Percentiles rank a stretch among this genome's conserved stretches.
These are phyloP conservation scores for Metschnikowia borealis DNA, from an alignment of 805 yeast genomes.

Conservation along the genomic window DNA sequence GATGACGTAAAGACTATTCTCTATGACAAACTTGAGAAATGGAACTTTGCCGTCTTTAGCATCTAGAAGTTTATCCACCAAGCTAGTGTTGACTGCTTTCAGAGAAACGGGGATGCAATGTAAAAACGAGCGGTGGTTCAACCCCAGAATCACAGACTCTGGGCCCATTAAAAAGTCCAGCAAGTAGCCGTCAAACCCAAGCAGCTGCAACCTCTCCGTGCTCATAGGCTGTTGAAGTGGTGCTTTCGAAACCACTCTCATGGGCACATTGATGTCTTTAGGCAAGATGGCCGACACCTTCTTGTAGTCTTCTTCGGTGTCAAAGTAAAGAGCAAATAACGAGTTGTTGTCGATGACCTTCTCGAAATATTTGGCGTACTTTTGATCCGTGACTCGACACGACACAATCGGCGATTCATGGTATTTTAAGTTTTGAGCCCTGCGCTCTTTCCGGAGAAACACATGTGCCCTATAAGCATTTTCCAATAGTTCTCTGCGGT, in stretches of 20 bases:
- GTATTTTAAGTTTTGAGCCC: conserved; percentile 39
- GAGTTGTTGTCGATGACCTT: conserved; percentile 52
- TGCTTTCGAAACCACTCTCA: conserved; percentile 43
- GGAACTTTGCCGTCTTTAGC: conserved; percentile 36
- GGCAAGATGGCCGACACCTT: conserved; percentile 37
- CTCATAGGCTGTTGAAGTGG: conserved; percentile 17
- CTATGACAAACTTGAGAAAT: conserved; percentile 59
- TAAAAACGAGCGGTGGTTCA: conserved; percentile 50
- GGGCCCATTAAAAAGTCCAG: conserved; percentile 76
- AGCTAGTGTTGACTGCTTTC: conserved; percentile 35
- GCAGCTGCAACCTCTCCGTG: conserved; percentile 31
- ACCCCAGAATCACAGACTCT: conserved; percentile 61
- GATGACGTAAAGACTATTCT: conserved; percentile 48
- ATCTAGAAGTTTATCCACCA: conserved; percentile 36
- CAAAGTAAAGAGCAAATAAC: conserved; percentile 60
- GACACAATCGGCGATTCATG: conserved; percentile 75
- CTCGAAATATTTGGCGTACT: conserved; percentile 54
- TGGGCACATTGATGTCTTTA: conserved; percentile 45
- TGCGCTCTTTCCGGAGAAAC: conserved; percentile 34
- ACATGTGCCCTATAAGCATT: conserved; percentile 40
- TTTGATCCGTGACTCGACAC: conserved; percentile 48
- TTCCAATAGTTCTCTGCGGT: conserved; percentile 31
- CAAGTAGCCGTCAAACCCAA: conserved; percentile 80
- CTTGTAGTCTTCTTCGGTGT: conserved; percentile 46
- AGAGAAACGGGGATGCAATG: conserved; percentile 61